Evolutionary conservation across 208 protist species (phyloP), one percentile per base, ranked within the genome.

Genomic region (Crithidia sp.): DNA sequence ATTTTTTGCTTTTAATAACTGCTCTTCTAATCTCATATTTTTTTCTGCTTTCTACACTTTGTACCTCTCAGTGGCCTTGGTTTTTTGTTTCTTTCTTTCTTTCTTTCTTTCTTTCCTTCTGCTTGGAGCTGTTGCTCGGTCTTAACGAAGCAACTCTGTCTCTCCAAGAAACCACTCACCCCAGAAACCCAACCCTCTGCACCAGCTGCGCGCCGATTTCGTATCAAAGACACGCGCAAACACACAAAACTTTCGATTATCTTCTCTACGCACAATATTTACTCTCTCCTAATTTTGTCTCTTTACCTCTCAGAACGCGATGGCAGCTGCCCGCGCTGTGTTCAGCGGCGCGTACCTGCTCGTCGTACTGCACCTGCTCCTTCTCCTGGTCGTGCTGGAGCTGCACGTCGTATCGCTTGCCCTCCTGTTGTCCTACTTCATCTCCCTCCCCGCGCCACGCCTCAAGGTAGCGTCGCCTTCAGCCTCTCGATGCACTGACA

Each of bases 301-400:
- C 28, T 28, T 28, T 28, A 28, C 28, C 28, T 28, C 28, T 28
- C 28, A 28, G 28, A 28, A 28, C 16, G 13, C 7, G 14, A 70
- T 70, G 65, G 60, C 39, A 58, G 50, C 47, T 49, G 39, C 13
- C 68, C 13, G 74, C 67, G 44, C 7, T 16, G 2, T 82, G 12
- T n/a, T 80, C 12, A 80, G 83, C 44, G 47, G 45, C 0, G 41
- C 70, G 0, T 86, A 89, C 55, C 66, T 89, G n/a, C 49, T 84
- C 16, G 63, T 86, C 36, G 79, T 84, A 47, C 45, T 89, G 28
- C 72, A 76, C n/a, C 50, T 89, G 5, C 66, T 85, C 10, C 74
- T 74, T 41, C 16, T 76, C 7, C 81, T 78, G 12, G 49, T 63
- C 37, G 14, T 79, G 36, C 13, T 69, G 3, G 68, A 56, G 47